Evolutionary conservation across 306 rosid genomes (phyloP).

Genomic region (Cyamopsis tetragonoloba): DNA sequence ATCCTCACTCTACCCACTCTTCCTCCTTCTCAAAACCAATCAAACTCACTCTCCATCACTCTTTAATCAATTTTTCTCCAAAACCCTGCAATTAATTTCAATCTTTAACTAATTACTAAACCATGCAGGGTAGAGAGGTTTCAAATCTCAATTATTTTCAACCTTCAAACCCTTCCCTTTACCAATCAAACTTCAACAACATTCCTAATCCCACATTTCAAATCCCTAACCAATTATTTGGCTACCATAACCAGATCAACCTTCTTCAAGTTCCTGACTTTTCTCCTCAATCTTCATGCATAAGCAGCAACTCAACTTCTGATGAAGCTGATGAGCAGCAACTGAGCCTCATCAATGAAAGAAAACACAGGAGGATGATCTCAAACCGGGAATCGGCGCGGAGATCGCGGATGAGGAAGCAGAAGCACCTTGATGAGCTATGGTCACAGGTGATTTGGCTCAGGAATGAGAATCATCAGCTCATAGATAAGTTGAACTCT

Average conservation of each 20-base stretch:
- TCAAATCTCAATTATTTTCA: conserved; percentile 47
- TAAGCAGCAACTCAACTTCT: conserved; percentile 84
- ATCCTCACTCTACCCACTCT: conserved; percentile 38
- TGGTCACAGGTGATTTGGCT: conserved; percentile 97
- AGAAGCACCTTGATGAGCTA: conserved; percentile 86
- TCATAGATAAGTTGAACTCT: conserved; percentile 61
- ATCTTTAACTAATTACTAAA: conserved; percentile 3
- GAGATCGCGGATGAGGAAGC: conserved; percentile 87
- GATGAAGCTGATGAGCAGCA: conserved; percentile 86
- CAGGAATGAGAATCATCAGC: conserved; percentile 73
- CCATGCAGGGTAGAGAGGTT: conserved; percentile 62
- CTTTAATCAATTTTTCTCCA: conserved; percentile 16
- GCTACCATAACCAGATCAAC: conserved; percentile 37
- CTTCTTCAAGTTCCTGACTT: conserved; percentile 42
- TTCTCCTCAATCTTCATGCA: conserved; percentile 46
- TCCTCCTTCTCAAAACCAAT: conserved; percentile 35
- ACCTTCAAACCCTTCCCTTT: conserved; percentile 50
- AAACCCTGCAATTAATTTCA: background rate
- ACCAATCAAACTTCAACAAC: conserved; percentile 33
- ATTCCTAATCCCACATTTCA: conserved; percentile 43
- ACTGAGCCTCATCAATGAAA: conserved; percentile 58
- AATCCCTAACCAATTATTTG: conserved; percentile 37
- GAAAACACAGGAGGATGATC: conserved; percentile 88
- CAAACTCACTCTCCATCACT: conserved; percentile 9
- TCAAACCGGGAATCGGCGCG: conserved; percentile 96